These are phyloP conservation scores for Geotrichum bryndzae DNA, from an alignment of 1,139 yeast species.

Conservation along the genomic window DNA sequence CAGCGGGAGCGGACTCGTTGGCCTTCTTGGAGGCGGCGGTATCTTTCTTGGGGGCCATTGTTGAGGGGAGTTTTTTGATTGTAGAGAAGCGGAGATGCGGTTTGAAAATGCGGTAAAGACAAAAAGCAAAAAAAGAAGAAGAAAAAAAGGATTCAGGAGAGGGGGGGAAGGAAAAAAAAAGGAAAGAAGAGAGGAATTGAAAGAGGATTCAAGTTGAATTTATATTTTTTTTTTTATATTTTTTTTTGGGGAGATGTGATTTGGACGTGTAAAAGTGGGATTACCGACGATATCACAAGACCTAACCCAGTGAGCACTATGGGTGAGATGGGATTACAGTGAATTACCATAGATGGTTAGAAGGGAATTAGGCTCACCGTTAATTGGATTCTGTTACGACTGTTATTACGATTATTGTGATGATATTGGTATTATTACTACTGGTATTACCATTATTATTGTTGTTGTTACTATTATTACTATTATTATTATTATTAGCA, in stretches of 20 bases:
- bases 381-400: no score
- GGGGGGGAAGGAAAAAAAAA: conserved; percentile 8
- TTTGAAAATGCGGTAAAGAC: neutral
- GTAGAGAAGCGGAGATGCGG: neutral
- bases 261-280: neutral
- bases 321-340: neutral
- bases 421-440: no score
- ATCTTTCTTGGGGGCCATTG: neutral
- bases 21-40: neutral
- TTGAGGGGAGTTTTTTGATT: neutral
- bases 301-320: conserved; percentile 5
- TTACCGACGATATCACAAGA: conserved; percentile 13
- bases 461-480: neutral
- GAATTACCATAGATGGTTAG: neutral
- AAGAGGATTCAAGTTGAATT: conserved; percentile 3
- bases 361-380: neutral
- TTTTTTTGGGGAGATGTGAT: neutral
- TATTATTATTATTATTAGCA: neutral
- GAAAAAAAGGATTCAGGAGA: conserved; percentile 5
- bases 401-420: no score
- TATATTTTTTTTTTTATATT: neutral
- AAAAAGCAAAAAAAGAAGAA: conserved; percentile 8
- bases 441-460: no score
- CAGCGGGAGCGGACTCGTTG: conserved; percentile 18
- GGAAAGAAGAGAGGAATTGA: conserved; percentile 9